Conservation (phyloP, 306 rosid species). For the Quercus ilex region DNA sequence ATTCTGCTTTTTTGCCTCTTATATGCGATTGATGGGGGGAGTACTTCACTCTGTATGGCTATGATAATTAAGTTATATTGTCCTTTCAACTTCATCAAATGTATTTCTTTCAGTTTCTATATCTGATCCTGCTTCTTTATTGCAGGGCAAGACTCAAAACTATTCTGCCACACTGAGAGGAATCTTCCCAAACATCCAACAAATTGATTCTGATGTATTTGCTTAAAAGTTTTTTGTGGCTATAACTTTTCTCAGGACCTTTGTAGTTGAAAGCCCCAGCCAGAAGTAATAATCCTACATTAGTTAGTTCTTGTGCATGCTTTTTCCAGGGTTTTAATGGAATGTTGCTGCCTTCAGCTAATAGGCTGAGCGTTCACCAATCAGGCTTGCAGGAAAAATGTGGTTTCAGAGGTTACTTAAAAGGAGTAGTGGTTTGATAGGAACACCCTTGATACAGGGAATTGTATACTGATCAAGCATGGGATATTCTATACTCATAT, state of each 20-base stretch:
- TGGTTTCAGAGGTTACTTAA: background rate
- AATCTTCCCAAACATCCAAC: slow-evolving; percentile 67
- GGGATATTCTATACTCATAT: background rate
- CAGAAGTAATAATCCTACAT: background rate
- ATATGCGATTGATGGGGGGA: background rate
- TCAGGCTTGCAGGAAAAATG: background rate
- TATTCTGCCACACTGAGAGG: slow-evolving; percentile 44
- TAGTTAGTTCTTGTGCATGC: background rate
- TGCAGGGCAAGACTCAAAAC: slow-evolving; percentile 70
- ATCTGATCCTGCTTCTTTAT: slow-evolving; percentile 24
- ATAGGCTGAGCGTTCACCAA: background rate
- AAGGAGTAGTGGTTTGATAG: background rate
- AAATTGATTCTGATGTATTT: slow-evolving; percentile 69
- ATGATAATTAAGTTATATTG: background rate
- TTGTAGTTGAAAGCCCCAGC: slow-evolving; percentile 16
- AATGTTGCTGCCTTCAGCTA: background rate
- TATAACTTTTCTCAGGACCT: slow-evolving; percentile 2
- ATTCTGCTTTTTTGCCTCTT: background rate
- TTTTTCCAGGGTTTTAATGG: background rate
- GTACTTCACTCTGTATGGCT: background rate
- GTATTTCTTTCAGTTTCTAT: slow-evolving; percentile 13
- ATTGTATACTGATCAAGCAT: background rate
- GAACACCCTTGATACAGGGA: background rate
- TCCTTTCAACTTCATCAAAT: background rate
- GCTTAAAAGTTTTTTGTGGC: slow-evolving; percentile 34